These are phyloP conservation scores for Penicillium olsonii DNA, from an alignment of 2,329 filamentous ascomycete genomes.

Conservation along the genomic window DNA sequence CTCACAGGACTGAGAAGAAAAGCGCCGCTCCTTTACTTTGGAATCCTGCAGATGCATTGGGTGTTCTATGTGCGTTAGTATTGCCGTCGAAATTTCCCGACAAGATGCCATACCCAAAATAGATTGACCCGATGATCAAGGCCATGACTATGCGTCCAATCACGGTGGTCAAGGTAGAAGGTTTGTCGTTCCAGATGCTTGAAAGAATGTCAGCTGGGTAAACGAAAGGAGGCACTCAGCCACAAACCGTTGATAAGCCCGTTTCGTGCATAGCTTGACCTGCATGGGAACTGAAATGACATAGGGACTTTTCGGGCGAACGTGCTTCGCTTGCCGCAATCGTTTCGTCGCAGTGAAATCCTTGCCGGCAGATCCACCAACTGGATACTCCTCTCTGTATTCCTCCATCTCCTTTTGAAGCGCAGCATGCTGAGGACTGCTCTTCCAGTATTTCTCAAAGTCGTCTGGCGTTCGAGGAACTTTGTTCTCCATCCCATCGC, in stretches of 20 bases:
- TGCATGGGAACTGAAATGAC: constrained; percentile 76
- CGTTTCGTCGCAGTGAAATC: constrained; percentile 28
- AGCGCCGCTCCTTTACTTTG: constrained; percentile 72
- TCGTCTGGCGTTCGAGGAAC: constrained; percentile 68
- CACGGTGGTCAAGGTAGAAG: not conserved
- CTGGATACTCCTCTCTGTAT: constrained; percentile 32
- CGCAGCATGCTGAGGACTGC: constrained; percentile 27
- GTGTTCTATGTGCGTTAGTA: constrained; percentile 63
- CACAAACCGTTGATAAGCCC: constrained; percentile 66
- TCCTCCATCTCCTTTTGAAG: constrained; percentile 35
- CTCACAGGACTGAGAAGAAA: constrained; percentile 1
- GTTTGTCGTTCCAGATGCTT: not conserved
- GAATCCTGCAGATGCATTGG: constrained; percentile 66
- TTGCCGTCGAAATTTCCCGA: not conserved
- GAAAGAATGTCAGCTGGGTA: not conserved
- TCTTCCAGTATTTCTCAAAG: constrained; percentile 55
- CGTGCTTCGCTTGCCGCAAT: constrained; percentile 31
- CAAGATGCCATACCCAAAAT: constrained; percentile 28
- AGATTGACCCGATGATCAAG: constrained; percentile 35
- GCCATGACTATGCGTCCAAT: not conserved
- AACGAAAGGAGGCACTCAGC: too few species aligned
- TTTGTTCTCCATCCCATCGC: constrained; percentile 58
- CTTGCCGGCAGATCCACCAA: constrained; percentile 19
- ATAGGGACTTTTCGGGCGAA: constrained; percentile 57
- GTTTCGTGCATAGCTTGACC: constrained; percentile 71